Evolutionary conservation across 441 rosid species (phyloP), one percentile per base, ranked within the genome.

Genomic region (Omphalea diandra): DNA sequence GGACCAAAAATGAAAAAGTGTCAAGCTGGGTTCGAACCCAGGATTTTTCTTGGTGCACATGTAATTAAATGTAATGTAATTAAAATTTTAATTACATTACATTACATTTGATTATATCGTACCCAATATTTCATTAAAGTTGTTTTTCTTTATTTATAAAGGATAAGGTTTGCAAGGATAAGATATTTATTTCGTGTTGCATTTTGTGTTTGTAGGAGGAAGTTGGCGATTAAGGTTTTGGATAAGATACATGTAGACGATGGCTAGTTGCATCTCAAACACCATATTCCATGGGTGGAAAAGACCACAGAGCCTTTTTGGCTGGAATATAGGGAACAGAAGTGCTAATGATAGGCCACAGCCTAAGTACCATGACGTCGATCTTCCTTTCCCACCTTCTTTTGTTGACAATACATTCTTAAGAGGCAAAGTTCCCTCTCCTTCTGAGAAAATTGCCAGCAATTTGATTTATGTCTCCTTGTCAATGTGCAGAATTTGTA

Each of bases 301-400:
- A 73, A 67, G 55, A 60, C 79, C 88, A 43, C 36, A 22, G 9
- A 57, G 81, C 77, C 57, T 90, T 9, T 90, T 88, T 70, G 84
- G 80, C 67, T 88, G 95, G 94, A 88, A 87, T 72, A 32, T 75
- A 1, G 88, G 86, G 72, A 83, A 79, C 72, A 82, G 79, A 68
- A 70, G 40, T 58, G 47, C 53, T 46, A 70, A 79, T 46, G 69
- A 81, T 36, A 79, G 35, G 44, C 87, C 83, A 31, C 79, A 73
- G 49, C 84, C 81, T 5, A 84, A 80, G 72, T 86, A 87, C 67
- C 81, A 88, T 18, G 82, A 82, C 4, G 14, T 77, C 11, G 78
- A 86, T 70, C 83, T 87, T 72, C 94, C 97, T 32, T 88, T 90
- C 83, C 69, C 93, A 41, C 82, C 70, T 67, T 85, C 95, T 53